phyloP scores from a whole-genome alignment of 371 early-diverging fungal species.

The Capillidium rhysosporum region DNA sequence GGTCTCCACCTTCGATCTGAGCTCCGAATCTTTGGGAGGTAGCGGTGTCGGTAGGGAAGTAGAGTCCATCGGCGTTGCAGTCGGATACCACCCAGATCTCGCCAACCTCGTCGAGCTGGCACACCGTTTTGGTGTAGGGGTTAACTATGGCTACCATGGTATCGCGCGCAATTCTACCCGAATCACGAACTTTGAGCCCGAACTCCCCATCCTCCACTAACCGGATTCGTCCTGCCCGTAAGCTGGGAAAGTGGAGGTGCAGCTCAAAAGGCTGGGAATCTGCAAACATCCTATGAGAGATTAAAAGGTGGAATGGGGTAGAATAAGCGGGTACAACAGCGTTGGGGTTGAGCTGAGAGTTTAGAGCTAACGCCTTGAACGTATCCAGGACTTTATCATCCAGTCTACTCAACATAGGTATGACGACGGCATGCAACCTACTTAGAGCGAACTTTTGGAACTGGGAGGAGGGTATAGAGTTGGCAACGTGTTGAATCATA shows the following conservation, averaged over 20 bases:
- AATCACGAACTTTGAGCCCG: neutral
- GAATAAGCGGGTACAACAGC: neutral
- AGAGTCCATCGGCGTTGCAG: slow-evolving; percentile 19
- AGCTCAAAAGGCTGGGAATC: neutral
- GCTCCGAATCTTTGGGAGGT: slow-evolving; percentile 17
- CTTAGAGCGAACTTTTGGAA: slow-evolving; percentile 25
- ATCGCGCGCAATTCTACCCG: slow-evolving; percentile 25
- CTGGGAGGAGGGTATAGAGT: slow-evolving; percentile 17
- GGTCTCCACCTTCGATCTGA: slow-evolving; percentile 38
- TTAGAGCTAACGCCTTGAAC: neutral
- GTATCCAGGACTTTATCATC: slow-evolving; percentile 10
- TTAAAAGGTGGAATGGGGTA: slow-evolving; percentile 2
- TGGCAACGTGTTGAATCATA: slow-evolving; percentile 56
- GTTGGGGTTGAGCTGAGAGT: neutral
- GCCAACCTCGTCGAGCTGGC: slow-evolving; percentile 51
- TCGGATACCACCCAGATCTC: slow-evolving; percentile 73
- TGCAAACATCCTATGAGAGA: neutral
- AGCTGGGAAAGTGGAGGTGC: slow-evolving; percentile 1
- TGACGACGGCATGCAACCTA: slow-evolving; percentile 41
- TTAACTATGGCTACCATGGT: slow-evolving; percentile 74
- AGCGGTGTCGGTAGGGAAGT: slow-evolving; percentile 6
- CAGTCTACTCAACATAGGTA: slow-evolving; percentile 47
- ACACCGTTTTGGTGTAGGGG: slow-evolving; percentile 37
- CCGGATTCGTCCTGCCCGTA: neutral
- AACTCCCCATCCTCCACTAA: neutral